Conservation (phyloP, 495 filamentous ascomycete genomes). For the Podospora pseudocomata region DNA sequence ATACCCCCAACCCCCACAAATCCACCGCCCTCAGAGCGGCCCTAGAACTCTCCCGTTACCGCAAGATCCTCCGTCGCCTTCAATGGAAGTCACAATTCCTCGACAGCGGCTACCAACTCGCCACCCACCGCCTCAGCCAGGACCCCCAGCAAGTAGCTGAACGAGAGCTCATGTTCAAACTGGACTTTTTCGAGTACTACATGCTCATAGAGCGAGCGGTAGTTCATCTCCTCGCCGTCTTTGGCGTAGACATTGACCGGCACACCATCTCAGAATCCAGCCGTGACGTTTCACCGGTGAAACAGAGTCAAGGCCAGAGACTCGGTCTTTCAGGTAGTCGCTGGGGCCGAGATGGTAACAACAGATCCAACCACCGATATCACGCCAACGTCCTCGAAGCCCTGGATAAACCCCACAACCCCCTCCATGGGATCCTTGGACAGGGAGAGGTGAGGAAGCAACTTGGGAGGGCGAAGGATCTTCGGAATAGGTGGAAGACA, state of each 20-base stretch:
- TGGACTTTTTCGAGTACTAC: constrained; percentile 70
- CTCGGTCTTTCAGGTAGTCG: background rate
- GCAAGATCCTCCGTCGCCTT: constrained; percentile 54
- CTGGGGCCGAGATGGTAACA: background rate
- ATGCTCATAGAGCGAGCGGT: constrained; percentile 61
- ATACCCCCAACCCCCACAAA: background rate
- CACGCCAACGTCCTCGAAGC: constrained; percentile 62
- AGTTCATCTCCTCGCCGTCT: constrained; percentile 57
- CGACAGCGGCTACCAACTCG: constrained; percentile 48
- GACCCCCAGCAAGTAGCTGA: constrained; percentile 27
- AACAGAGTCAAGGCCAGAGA: background rate
- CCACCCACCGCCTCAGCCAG: constrained; percentile 34
- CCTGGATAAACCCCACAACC: constrained; percentile 47
- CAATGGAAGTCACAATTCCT: constrained; percentile 61
- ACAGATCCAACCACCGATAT: constrained; percentile 45
- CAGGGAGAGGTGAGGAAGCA: constrained; percentile 43
- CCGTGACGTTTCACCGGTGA: background rate
- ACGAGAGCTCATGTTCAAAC: constrained; percentile 62
- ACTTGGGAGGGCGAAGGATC: constrained; percentile 58
- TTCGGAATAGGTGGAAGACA: constrained; percentile 66
- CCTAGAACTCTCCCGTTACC: constrained; percentile 51
- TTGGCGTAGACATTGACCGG: constrained; percentile 46
- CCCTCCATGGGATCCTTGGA: constrained; percentile 51
- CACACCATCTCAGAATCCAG: background rate
- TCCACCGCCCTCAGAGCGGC: constrained; percentile 21